Percentiles rank a stretch among this genome's conserved stretches.
Evolutionary conservation across 352 stramenopile species (phyloP).

Genomic region (Blastocystis sp.): DNA sequence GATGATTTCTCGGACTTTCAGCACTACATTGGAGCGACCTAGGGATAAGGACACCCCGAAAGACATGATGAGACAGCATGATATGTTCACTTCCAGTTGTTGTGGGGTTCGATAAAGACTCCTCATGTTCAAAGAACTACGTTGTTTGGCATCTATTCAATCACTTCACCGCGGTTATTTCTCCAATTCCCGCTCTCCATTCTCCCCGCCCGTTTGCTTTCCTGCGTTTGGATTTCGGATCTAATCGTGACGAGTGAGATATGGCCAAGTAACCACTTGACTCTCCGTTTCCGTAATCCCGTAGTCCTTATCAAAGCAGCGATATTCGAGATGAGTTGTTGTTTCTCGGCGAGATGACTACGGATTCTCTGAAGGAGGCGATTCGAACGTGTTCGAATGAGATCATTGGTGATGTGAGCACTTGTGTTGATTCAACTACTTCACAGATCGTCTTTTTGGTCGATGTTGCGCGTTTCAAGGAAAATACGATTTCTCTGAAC

Average conservation of each 20-base stretch:
- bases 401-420: neutral
- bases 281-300: neutral
- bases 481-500: slow-evolving; percentile 9
- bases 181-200: neutral
- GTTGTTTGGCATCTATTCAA: too few species aligned
- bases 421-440: neutral
- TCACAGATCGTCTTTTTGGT: slow-evolving; percentile 48
- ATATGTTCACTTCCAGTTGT: too few species aligned
- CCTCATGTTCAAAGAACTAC: too few species aligned
- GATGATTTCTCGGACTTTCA: too few species aligned
- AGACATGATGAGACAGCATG: too few species aligned
- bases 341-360: slow-evolving; percentile 18
- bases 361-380: neutral
- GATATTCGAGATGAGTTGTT: slow-evolving; percentile 52
- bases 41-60: too few species aligned
- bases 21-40: too few species aligned
- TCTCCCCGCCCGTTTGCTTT: neutral
- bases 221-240: neutral
- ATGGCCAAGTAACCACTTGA: slow-evolving; percentile 10
- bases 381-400: slow-evolving; percentile 13
- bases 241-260: neutral
- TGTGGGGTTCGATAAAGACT: too few species aligned
- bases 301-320: slow-evolving; percentile 31
- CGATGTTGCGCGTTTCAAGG: neutral
- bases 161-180: neutral